Percentiles rank a stretch among this genome's conserved stretches.
phyloP scores from a whole-genome alignment of 2,329 filamentous ascomycete genomes.

The Fusarium incarnatum region DNA sequence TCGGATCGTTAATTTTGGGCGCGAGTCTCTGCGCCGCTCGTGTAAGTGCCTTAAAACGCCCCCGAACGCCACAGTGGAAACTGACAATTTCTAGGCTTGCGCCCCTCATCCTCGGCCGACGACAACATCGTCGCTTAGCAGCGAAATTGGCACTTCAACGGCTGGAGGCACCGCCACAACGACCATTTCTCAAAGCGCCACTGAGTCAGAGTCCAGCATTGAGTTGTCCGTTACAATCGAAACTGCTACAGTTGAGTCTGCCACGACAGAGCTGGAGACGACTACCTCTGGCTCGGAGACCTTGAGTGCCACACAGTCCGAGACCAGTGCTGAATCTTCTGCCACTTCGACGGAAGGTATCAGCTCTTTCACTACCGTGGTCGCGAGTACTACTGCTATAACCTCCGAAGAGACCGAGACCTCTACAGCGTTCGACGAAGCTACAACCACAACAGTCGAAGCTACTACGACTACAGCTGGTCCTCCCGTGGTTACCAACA shows the following conservation, averaged over 20 bases:
- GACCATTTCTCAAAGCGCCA: neutral
- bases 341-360: neutral
- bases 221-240: neutral
- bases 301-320: neutral
- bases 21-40: slow-evolving; percentile 4
- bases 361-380: too few species aligned
- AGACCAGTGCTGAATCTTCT: neutral
- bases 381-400: too few species aligned
- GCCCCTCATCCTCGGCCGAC: neutral
- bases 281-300: neutral
- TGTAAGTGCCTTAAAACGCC: neutral
- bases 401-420: neutral
- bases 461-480: neutral
- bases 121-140: neutral
- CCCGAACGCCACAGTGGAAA: neutral
- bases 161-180: neutral
- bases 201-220: too few species aligned
- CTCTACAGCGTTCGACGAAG: neutral
- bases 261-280: neutral
- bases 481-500: neutral
- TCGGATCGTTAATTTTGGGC: neutral
- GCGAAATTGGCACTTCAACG: neutral
- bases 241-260: neutral
- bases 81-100: slow-evolving; percentile 5
- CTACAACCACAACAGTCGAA: neutral